Conservation (phyloP, 169 alveolate genomes). For the Babesia ovata region DNA sequence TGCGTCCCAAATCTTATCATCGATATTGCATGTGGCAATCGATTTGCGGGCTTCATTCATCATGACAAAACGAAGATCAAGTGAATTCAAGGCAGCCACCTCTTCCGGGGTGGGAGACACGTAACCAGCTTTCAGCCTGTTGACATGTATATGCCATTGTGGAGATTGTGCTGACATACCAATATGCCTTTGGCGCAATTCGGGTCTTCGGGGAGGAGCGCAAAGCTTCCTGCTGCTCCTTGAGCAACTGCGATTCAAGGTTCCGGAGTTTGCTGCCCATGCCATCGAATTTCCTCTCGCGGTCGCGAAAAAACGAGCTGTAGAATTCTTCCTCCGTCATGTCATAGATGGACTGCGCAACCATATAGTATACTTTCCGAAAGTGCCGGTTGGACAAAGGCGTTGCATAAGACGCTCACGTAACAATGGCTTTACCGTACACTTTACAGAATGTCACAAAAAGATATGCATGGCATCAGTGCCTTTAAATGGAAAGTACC, state of each 20-base stretch:
- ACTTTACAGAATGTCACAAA: no score
- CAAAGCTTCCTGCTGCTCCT: constrained; percentile 6
- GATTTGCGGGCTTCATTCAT: constrained; percentile 62
- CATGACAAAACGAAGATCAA: constrained; percentile 59
- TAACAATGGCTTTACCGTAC: no score
- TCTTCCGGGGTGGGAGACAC: constrained; percentile 53
- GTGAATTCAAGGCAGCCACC: constrained; percentile 31
- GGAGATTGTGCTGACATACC: constrained; percentile 19
- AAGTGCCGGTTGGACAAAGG: no score
- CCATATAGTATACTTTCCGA: neutral
- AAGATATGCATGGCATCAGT: no score
- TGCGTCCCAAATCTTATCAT: constrained; percentile 46
- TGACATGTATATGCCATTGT: neutral
- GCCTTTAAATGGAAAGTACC: neutral
- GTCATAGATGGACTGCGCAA: constrained; percentile 50
- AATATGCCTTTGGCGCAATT: constrained; percentile 52
- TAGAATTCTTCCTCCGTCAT: constrained; percentile 64
- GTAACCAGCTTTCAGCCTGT: constrained; percentile 55
- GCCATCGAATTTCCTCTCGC: constrained; percentile 60
- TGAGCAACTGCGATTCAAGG: constrained; percentile 28
- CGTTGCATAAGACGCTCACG: no score
- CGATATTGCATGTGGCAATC: neutral
- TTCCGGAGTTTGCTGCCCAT: constrained; percentile 20
- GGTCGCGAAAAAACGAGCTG: constrained; percentile 52
- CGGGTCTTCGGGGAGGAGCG: constrained; percentile 18